A percentile compares a stretch with the other conserved stretches of the same genome.
Conservation (phyloP, 2,329 filamentous ascomycete genomes). For the Fusarium xylarioides region DNA sequence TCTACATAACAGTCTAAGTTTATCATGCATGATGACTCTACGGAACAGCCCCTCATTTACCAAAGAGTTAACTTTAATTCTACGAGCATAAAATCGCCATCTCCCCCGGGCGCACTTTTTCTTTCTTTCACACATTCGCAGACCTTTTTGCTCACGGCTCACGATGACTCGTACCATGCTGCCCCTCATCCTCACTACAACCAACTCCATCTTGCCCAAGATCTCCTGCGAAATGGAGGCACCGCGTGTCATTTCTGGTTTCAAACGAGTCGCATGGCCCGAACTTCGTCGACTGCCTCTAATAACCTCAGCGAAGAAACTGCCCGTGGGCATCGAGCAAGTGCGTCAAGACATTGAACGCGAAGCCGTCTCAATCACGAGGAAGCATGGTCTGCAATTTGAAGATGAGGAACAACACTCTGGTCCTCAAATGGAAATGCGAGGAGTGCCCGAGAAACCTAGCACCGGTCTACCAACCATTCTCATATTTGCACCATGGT, state of each 20-base stretch:
- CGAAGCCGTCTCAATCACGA: fast-evolving
- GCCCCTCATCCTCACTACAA: not conserved
- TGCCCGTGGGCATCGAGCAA: not conserved
- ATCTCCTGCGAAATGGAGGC: fast-evolving
- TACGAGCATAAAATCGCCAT: not conserved
- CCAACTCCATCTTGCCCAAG: not conserved
- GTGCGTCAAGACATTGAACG: fast-evolving
- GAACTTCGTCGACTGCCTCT: not conserved
- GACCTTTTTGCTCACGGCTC: not conserved
- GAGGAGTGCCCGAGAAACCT: not conserved
- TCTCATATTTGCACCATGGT: not conserved
- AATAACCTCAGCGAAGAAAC: fast-evolving
- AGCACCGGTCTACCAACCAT: not conserved
- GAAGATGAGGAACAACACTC: fast-evolving
- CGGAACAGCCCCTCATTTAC: not conserved
- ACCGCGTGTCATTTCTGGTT: not conserved
- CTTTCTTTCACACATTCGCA: not conserved
- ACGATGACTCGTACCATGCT: not conserved
- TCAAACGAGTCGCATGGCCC: not conserved
- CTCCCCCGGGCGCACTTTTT: fast-evolving
- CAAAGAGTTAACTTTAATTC: not conserved
- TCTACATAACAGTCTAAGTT: not conserved
- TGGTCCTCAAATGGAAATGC: not conserved
- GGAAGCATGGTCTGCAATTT: not conserved
- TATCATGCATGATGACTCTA: not conserved